Base-by-base conservation (phyloP, 495 filamentous ascomycete species). In the Penicillium cosmopolitanum region DNA sequence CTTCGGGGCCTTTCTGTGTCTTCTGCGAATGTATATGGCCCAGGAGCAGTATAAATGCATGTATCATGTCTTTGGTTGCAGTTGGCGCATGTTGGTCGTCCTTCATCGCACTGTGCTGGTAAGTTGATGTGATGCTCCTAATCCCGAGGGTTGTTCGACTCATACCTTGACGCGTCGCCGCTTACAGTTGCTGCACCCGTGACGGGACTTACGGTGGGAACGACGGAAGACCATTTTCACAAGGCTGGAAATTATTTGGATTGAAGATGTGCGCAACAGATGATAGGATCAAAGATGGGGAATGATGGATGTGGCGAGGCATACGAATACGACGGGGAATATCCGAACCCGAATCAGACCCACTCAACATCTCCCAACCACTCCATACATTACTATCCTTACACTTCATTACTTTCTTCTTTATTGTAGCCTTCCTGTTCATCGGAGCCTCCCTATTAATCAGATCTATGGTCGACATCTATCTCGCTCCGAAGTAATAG, bases 181-280 rank as follows among this genome's bases (percentile, higher is more conserved):
- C 23, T 71, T 71, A 47, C 68, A 71, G n/a, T 53, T 59, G 21
- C 23, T 62, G 43, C 68, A 71, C 5, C 68, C 68, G 50, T 68
- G 68, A 10, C 68, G 55, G 15, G 68, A 71, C 50, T 71, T 71
- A 7, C 50, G 56, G 34, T 65, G 64, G 13, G 64, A 59, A 23
- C 64, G 64, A 21, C 64, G 61, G 19, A 50, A 52, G 35, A 53
- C 54, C 64, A 66, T 66, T 18, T 15, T 33, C 15, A 5, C 6
- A 48, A 4, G 46, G 46, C 12, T 9, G 33, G 4, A n/a, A 13
- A 50, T 44, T 44, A 34, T 47, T 16, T 56, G 11, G 23, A 28
- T 11, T 56, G 46, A 18, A 43, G 12, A 16, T 12, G 28, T 55
- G 23, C 16, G 11, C 44, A 42, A 44, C 5, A 40, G 13, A 44